These are phyloP conservation scores for Agrocybe pediades DNA, from an alignment of 768 basidiomycete genomes.

Conservation along the genomic window DNA sequence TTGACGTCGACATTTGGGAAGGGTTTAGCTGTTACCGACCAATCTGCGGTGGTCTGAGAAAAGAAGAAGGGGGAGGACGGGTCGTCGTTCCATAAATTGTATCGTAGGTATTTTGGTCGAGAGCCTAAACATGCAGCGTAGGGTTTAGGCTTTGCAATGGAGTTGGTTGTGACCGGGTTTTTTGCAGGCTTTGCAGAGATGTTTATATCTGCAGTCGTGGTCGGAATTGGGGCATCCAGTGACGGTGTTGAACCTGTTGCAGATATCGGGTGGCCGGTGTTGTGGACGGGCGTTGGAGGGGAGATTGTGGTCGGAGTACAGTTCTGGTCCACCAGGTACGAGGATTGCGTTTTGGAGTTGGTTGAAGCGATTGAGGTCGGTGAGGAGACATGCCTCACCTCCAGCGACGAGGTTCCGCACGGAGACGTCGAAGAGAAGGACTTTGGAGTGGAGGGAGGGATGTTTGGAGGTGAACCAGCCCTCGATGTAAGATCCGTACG, in stretches of 20 bases:
- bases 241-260: conserved; percentile 21
- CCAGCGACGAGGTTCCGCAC: conserved; percentile 23
- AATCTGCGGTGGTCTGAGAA: too few relatives aligned
- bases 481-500: conserved; percentile 25
- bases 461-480: conserved; percentile 19
- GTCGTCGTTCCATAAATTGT: too few relatives aligned
- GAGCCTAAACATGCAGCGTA: too few relatives aligned
- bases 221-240: conserved; percentile 9
- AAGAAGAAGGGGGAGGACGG: too few relatives aligned
- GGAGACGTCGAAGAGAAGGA: conserved; percentile 33
- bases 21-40: conserved; percentile 9
- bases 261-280: conserved; percentile 12
- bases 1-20: conserved; percentile 18
- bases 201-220: conserved; percentile 16
- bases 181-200: conserved; percentile 21
- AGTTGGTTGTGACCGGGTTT: conserved; percentile 9
- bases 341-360: conserved; percentile 12
- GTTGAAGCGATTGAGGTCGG: conserved; percentile 14
- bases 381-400: conserved; percentile 20
- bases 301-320: too few relatives aligned
- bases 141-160: too few relatives aligned
- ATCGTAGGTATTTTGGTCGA: too few relatives aligned
- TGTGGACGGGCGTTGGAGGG: too few relatives aligned
- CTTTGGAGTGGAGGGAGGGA: conserved; percentile 5
- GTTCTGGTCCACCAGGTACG: conserved; percentile 4